Conservation (phyloP, 1,284 basidiomycete genomes). For the Ceratobasidium theobromae region DNA sequence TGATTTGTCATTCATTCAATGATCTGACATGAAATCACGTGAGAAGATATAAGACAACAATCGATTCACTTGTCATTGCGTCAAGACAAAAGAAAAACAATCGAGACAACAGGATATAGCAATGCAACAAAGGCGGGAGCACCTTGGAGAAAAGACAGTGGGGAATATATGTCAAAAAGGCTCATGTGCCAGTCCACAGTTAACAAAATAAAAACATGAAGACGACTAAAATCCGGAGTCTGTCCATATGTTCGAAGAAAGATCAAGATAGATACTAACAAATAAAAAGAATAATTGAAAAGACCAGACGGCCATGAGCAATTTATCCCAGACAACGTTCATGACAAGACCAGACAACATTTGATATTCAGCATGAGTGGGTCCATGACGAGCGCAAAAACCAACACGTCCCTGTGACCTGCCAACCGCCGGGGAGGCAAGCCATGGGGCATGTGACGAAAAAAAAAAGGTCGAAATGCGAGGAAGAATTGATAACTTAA, state of each 20-base stretch:
- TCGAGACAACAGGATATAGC: slow-evolving; percentile 8
- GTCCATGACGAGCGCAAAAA: not conserved
- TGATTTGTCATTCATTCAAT: not conserved
- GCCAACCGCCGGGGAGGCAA: slow-evolving; percentile 21
- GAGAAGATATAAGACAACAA: not conserved
- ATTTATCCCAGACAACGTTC: slow-evolving; percentile 23
- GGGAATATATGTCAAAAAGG: slow-evolving; percentile 23
- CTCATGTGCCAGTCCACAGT: slow-evolving; percentile 16
- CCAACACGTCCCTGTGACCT: slow-evolving; percentile 2
- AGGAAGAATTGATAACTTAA: slow-evolving; percentile 26
- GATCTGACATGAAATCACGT: not conserved
- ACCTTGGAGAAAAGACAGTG: slow-evolving; percentile 26
- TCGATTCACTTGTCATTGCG: not conserved
- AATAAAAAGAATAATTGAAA: slow-evolving; percentile 36
- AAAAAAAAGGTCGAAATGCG: slow-evolving; percentile 11
- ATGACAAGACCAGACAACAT: slow-evolving; percentile 30
- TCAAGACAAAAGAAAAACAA: not conserved
- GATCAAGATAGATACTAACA: slow-evolving; percentile 33
- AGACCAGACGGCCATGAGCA: slow-evolving; percentile 30
- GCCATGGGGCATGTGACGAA: slow-evolving; percentile 1
- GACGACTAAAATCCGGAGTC: slow-evolving; percentile 31
- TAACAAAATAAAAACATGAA: slow-evolving; percentile 17
- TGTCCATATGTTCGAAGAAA: slow-evolving; percentile 32
- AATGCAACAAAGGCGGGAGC: slow-evolving; percentile 9
- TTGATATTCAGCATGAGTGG: not conserved